phyloP scores from a whole-genome alignment of 1,139 yeast genomes.

The Yamadazyma sp. region DNA sequence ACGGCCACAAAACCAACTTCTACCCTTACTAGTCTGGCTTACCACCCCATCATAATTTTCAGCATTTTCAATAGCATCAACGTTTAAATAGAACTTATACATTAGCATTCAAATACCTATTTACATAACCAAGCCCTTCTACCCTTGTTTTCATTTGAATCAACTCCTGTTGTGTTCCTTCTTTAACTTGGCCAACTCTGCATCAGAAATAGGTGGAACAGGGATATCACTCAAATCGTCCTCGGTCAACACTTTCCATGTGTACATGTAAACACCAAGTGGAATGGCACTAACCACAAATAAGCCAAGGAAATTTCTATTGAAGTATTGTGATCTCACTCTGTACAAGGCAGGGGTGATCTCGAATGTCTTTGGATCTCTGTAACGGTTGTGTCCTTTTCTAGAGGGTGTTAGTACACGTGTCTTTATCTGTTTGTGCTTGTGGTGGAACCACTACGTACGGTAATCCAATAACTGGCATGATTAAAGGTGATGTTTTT shows the following conservation, averaged over 20 bases:
- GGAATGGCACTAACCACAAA: constrained; percentile 60
- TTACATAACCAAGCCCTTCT: neutral
- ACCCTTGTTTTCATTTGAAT: too few relatives aligned
- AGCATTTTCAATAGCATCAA: too few relatives aligned
- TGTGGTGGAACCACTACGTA: constrained; percentile 20
- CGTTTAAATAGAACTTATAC: neutral
- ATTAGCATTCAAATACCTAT: constrained; percentile 2
- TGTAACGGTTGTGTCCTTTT: constrained; percentile 48
- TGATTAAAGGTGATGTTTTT: constrained; percentile 32
- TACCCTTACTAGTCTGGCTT: too few relatives aligned
- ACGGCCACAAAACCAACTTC: too few relatives aligned
- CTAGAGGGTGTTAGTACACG: constrained; percentile 11
- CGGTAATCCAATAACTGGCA: constrained; percentile 43
- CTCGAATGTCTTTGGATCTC: constrained; percentile 75
- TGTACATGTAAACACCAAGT: constrained; percentile 69
- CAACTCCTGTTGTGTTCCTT: constrained; percentile 56
- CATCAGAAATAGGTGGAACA: constrained; percentile 84
- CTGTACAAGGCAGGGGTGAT: constrained; percentile 94
- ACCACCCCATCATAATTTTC: too few relatives aligned
- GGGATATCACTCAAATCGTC: constrained; percentile 92
- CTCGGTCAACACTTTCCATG: constrained; percentile 61
- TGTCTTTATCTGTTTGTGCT: neutral
- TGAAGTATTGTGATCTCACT: constrained; percentile 83
- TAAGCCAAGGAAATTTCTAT: constrained; percentile 69
- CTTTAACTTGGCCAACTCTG: constrained; percentile 69